Conservation (phyloP, 768 basidiomycete species). For the Scleroderma citrinum region DNA sequence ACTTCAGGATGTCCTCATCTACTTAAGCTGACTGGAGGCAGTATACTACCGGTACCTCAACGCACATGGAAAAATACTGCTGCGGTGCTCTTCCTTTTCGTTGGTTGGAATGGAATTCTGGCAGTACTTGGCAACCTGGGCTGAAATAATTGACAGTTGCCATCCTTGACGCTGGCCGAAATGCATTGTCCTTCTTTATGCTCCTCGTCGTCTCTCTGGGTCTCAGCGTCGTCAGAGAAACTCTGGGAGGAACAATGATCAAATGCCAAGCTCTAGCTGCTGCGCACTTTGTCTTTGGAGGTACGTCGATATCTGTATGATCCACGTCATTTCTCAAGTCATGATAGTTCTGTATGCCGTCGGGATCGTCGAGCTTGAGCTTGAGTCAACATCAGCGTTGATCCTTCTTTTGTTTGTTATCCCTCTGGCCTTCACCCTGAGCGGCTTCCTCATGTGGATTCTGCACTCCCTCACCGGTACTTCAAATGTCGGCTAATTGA, state of each 20-base stretch:
- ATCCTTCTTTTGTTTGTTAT: conserved; percentile 86
- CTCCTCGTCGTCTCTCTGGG: conserved; percentile 90
- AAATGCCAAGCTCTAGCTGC: conserved; percentile 76
- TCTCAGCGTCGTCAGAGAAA: conserved; percentile 85
- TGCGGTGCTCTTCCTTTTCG: conserved; percentile 86
- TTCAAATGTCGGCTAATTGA: conserved; percentile 12
- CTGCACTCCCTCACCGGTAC: conserved; percentile 83
- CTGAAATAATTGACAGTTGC: conserved; percentile 50
- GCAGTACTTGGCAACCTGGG: neutral
- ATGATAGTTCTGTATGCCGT: conserved; percentile 79
- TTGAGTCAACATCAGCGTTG: conserved; percentile 86
- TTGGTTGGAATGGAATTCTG: conserved; percentile 49
- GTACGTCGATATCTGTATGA: conserved; percentile 40
- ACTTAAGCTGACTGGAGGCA: conserved; percentile 18
- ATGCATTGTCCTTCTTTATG: conserved; percentile 93
- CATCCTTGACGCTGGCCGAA: conserved; percentile 92
- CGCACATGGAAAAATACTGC: conserved; percentile 70
- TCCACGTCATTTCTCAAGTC: conserved; percentile 5
- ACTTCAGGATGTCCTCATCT: conserved; percentile 3
- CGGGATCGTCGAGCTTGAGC: conserved; percentile 87
- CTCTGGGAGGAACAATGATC: conserved; percentile 78
- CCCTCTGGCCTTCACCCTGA: conserved; percentile 92
- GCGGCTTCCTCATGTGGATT: conserved; percentile 94
- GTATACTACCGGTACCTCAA: conserved; percentile 96
- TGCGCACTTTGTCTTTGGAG: conserved; percentile 90